Conservation (phyloP, 352 stramenopile species). For the Globisporangium apiculatum region DNA sequence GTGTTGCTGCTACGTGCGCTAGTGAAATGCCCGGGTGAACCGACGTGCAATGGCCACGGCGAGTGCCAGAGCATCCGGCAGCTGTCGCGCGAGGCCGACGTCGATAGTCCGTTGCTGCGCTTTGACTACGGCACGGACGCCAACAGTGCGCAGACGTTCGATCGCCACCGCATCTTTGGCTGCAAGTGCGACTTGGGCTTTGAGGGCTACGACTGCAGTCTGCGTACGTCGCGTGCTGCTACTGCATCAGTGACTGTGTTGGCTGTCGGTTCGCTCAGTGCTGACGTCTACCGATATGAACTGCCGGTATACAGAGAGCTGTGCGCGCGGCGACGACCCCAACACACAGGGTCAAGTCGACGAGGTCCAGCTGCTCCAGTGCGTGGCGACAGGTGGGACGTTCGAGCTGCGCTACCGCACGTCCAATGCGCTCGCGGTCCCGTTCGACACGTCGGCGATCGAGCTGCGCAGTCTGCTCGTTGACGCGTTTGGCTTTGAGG, state of each 20-base stretch:
- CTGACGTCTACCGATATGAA: background rate
- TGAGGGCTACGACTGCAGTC: slow-evolving; percentile 86
- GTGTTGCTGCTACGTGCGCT: background rate
- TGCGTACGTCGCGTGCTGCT: slow-evolving; percentile 22
- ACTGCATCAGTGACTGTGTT: background rate
- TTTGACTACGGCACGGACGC: slow-evolving; percentile 65
- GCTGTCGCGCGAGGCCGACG: slow-evolving; percentile 50
- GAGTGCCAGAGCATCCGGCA: slow-evolving; percentile 69
- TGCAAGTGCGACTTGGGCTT: slow-evolving; percentile 90
- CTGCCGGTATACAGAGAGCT: slow-evolving; percentile 42
- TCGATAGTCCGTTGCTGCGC: slow-evolving; percentile 32
- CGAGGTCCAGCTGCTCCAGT: slow-evolving; percentile 76
- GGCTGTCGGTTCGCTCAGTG: background rate
- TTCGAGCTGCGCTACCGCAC: slow-evolving; percentile 66
- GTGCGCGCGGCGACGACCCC: slow-evolving; percentile 82
- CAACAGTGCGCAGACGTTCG: slow-evolving; percentile 71
- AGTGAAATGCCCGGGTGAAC: slow-evolving; percentile 60
- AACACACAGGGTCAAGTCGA: slow-evolving; percentile 71
- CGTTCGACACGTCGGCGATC: slow-evolving; percentile 31
- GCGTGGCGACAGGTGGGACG: slow-evolving; percentile 37
- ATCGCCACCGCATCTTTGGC: slow-evolving; percentile 67
- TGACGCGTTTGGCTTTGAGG: slow-evolving; percentile 36
- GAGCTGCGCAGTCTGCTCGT: slow-evolving; percentile 55
- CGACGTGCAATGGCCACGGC: slow-evolving; percentile 60
- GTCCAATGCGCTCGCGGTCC: slow-evolving; percentile 39